Evolutionary conservation across 192 early-diverging fungal species (phyloP).

Genomic region (Gryganskiella cystojenkinii): DNA sequence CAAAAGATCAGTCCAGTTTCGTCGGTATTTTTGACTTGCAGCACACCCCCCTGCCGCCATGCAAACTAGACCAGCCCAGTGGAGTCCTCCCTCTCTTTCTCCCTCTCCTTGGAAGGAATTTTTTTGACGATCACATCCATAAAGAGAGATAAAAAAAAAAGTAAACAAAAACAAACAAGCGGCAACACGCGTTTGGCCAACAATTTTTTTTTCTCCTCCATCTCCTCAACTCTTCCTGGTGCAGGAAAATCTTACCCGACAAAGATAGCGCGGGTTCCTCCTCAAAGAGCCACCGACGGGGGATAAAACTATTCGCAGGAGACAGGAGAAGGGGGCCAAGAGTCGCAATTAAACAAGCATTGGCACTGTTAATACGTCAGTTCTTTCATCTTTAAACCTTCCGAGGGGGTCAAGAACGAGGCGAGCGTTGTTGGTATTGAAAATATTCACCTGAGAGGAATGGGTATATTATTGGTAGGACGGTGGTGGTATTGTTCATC

Average conservation of each 20-base stretch:
- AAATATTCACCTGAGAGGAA: constrained; percentile 47
- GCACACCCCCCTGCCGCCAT: not conserved
- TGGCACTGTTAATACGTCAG: not conserved
- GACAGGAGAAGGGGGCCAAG: constrained; percentile 40
- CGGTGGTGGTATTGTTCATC: constrained; percentile 15
- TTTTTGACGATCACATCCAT: constrained; percentile 11
- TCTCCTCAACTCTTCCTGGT: not conserved
- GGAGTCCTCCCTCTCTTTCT: not conserved
- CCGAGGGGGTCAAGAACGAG: not conserved
- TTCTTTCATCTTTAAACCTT: not conserved
- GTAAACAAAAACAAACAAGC: constrained; percentile 13
- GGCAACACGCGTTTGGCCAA: no score
- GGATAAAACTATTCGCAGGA: constrained; percentile 44
- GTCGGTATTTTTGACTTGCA: not conserved
- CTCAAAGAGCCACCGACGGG: constrained; percentile 47
- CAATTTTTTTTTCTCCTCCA: constrained; percentile 1
- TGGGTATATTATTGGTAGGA: constrained; percentile 16
- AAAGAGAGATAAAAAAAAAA: not conserved
- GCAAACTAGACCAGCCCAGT: no score
- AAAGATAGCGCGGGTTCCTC: constrained; percentile 22
- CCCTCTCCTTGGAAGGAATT: not conserved
- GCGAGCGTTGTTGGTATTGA: not conserved
- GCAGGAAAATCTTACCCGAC: constrained; percentile 17
- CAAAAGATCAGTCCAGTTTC: not conserved
- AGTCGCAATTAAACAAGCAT: constrained; percentile 12